A percentile compares a stretch with the other conserved stretches of the same genome.
These are phyloP conservation scores for Camelina sativa DNA, from an alignment of 345 rosid genomes.

Conservation along the genomic window DNA sequence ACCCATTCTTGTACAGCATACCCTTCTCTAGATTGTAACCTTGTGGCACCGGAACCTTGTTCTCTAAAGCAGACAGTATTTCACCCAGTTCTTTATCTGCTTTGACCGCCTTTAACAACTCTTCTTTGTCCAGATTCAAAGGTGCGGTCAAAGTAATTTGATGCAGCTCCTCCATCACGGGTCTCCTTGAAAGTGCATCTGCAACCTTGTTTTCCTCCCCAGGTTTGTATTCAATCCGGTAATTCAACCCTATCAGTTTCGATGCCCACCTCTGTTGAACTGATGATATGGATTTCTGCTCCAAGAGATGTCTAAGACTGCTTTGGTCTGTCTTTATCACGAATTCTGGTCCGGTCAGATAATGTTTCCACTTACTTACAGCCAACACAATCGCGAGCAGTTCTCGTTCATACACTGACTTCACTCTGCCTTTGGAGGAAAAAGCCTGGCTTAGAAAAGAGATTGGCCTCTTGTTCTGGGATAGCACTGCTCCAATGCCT, in stretches of 20 bases:
- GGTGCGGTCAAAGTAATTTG: fast-evolving
- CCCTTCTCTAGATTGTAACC: background rate
- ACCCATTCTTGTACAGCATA: background rate
- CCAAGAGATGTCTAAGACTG: background rate
- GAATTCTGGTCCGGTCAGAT: fast-evolving
- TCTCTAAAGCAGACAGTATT: too few species aligned
- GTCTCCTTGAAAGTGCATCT: background rate
- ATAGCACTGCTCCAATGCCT: background rate
- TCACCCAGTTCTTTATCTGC: too few species aligned
- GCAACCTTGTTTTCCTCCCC: background rate
- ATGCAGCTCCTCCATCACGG: too few species aligned
- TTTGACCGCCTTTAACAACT: too few species aligned
- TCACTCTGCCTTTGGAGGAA: fast-evolving
- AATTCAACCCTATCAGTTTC: background rate
- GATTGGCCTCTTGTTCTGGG: fast-evolving
- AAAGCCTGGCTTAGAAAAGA: background rate
- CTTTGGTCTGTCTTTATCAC: background rate
- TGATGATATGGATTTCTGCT: background rate
- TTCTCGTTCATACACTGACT: background rate
- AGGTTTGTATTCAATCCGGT: background rate
- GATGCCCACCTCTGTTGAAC: background rate
- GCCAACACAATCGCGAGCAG: background rate
- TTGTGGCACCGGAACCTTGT: too few species aligned
- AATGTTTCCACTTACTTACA: background rate
- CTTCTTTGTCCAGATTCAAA: too few species aligned